phyloP scores from a whole-genome alignment of 176 grass and related monocot genomes.

The Urochloa ruziziensis region DNA sequence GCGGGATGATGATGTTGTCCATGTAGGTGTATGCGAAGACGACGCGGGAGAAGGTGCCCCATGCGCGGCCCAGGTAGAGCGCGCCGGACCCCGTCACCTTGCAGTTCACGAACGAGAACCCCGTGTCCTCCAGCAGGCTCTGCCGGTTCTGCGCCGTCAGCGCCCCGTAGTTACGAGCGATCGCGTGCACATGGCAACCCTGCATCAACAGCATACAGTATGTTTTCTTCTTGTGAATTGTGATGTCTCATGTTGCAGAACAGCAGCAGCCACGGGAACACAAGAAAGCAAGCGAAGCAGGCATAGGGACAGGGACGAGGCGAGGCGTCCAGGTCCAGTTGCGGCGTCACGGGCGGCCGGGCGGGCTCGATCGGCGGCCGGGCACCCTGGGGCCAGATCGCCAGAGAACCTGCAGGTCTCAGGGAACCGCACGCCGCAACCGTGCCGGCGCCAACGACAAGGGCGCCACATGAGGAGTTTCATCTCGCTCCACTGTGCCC shows the following conservation, averaged over 20 bases:
- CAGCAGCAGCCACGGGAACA: background rate
- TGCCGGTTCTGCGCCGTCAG: slow-evolving; percentile 87
- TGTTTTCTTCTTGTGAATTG: background rate
- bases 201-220: background rate
- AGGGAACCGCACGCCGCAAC: slow-evolving; percentile 9
- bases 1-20: slow-evolving; percentile 89
- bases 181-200: slow-evolving; percentile 87
- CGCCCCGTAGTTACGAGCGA: slow-evolving; percentile 73
- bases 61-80: slow-evolving; percentile 85
- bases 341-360: slow-evolving; percentile 30
- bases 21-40: slow-evolving; percentile 98
- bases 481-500: background rate
- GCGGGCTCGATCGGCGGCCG: background rate
- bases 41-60: slow-evolving; percentile 93
- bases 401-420: background rate
- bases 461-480: background rate
- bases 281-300: background rate
- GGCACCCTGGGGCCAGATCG: slow-evolving; percentile 25
- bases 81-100: slow-evolving; percentile 80
- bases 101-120: slow-evolving; percentile 95
- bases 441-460: slow-evolving; percentile 32
- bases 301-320: background rate
- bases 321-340: background rate
- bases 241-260: background rate
- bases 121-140: slow-evolving; percentile 85